Evolutionary conservation across 2,329 filamentous ascomycete genomes (phyloP), one percentile per base, ranked within the genome.

Genomic region (Colletotrichum sojae): DNA sequence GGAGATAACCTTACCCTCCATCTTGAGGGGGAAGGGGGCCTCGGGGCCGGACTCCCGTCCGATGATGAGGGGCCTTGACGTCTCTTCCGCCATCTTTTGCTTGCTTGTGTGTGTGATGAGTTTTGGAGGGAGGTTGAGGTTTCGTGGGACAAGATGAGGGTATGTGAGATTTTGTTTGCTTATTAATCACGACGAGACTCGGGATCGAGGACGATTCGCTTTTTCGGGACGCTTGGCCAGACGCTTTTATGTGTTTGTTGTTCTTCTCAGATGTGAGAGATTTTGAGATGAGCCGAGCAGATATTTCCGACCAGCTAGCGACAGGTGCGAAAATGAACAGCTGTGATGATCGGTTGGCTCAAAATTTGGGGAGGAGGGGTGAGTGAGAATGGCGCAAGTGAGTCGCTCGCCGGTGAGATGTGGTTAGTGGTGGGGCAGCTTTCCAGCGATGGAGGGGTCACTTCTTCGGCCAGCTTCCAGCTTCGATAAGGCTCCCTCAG

Each of bases 1-100:
- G 75, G 93, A 92, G 76, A 98, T 94, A 25, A 99, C 94, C 63
- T 91, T 89, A 25, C 96, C 96, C 71, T 92, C 91, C 82, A 98
- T 91, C 73, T 87, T 89, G 74, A 97, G 86, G 0, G 96, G 96
- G 80, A 91, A 98, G 0, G 96, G 96, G 6, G 89, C 59, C 75
- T 90, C 85, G 13, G 95, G 95, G 3, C 94, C 94, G 46, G 84
- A 80, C 51, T 93, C 89, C 9, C 91, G 85, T 64, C 95, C 95
- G 68, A 94, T 89, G 73, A 96, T 88, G 59, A 86, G 84, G 54
- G 93, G 91, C 71, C 94, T 91, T 10, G 67, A 48, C n/a, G 63
- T 53, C 27, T 63, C 64, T 53, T 39, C 18, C 13, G 69, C 56
- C 57, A 71, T 67, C 5, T 15, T 22, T 36, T 9, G n/a, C 13